Conservation (phyloP, 139 green algal genomes). For the Chlorella sp. region DNA sequence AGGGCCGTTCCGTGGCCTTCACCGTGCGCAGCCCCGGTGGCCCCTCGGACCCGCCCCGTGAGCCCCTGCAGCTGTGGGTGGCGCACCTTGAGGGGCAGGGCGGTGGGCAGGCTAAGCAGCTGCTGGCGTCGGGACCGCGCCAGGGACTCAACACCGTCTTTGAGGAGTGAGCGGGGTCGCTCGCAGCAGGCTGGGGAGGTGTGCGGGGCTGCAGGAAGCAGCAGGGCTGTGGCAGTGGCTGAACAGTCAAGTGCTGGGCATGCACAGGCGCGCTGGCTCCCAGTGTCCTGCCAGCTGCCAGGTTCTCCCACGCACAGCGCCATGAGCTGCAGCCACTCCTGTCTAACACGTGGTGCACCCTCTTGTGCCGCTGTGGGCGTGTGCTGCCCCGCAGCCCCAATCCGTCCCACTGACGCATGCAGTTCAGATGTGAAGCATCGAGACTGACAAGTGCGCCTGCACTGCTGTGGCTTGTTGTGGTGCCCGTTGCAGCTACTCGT, state of each 20-base stretch:
- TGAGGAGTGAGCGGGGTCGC: constrained; percentile 20
- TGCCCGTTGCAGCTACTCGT: constrained; percentile 52
- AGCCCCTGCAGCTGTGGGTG: constrained; percentile 82
- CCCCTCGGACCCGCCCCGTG: constrained; percentile 44
- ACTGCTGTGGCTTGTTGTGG: neutral
- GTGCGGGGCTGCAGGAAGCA: no score
- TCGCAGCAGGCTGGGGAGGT: no score
- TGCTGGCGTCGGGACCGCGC: neutral
- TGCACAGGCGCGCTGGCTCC: no score
- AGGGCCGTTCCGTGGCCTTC: constrained; percentile 77
- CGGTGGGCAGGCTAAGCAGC: constrained; percentile 31
- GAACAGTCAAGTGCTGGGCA: no score
- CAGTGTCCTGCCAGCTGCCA: neutral
- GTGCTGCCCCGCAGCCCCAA: neutral
- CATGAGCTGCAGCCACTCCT: neutral
- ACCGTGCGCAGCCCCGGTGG: constrained; percentile 61
- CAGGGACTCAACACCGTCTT: constrained; percentile 49
- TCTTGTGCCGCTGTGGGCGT: no score
- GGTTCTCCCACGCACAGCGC: neutral
- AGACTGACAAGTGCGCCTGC: neutral
- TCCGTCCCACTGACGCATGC: neutral
- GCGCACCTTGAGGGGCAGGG: constrained; percentile 62
- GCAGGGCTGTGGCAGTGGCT: no score
- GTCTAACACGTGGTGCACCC: no score
- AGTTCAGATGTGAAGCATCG: neutral